A percentile compares a stretch with the other conserved stretches of the same genome.
Evolutionary conservation across 257 asterid species (phyloP).

Genomic region (Jaltomata sinuosa): DNA sequence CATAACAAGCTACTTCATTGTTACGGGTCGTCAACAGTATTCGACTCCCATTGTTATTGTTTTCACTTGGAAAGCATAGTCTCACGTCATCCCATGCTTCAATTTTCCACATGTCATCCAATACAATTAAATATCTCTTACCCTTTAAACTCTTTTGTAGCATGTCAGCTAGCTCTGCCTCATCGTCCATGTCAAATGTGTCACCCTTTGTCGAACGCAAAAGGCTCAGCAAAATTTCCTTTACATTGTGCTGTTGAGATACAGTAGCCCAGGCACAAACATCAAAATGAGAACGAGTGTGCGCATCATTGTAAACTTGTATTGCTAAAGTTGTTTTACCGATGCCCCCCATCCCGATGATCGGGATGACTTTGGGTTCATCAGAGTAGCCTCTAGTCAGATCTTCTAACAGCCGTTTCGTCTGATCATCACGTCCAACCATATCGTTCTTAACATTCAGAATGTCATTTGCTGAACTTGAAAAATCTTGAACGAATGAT

Average conservation of each 20-base stretch:
- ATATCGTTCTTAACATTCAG: not conserved
- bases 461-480: not conserved
- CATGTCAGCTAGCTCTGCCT: not conserved
- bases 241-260: not conserved
- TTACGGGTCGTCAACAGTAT: constrained; percentile 4
- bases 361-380: not conserved
- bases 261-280: not conserved
- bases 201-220: not conserved
- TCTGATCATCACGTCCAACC: not conserved
- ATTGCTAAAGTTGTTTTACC: too few species aligned
- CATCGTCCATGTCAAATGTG: not conserved
- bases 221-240: not conserved
- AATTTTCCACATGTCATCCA: constrained; percentile 9
- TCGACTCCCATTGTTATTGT: constrained; percentile 4
- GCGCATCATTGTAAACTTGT: not conserved
- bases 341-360: constrained; percentile 5
- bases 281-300: too few species aligned
- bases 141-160: not conserved
- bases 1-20: not conserved
- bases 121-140: not conserved
- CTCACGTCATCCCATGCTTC: not conserved
- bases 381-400: not conserved
- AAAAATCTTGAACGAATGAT: not conserved
- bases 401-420: not conserved
- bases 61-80: not conserved